phyloP scores from a whole-genome alignment of 192 early-diverging fungal genomes.

The Thoreauomyces humboldtii region DNA sequence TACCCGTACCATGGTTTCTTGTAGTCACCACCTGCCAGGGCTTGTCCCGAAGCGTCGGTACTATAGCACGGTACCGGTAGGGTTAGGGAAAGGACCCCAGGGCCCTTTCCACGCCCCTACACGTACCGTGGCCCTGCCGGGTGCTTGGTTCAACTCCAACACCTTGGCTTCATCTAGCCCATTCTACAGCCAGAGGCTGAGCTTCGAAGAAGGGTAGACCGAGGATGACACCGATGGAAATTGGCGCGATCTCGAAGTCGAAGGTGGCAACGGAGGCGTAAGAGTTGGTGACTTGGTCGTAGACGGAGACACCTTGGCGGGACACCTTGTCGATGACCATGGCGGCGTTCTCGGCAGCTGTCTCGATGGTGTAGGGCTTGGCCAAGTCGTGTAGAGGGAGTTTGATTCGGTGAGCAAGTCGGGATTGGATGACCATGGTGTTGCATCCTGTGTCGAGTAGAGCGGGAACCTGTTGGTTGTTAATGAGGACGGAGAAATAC shows the following conservation, averaged over 20 bases:
- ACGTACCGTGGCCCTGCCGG: too few relatives aligned
- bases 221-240: not conserved
- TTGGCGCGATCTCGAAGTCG: not conserved
- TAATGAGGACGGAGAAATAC: not conserved
- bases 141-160: too few relatives aligned
- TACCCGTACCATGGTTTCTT: too few relatives aligned
- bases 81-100: too few relatives aligned
- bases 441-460: slow-evolving; percentile 1
- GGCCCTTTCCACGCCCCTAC: too few relatives aligned
- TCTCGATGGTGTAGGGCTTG: not conserved
- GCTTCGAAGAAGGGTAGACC: not conserved
- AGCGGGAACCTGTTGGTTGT: not conserved
- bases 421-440: not conserved
- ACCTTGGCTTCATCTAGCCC: too few relatives aligned
- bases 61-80: too few relatives aligned
- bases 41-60: too few relatives aligned
- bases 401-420: not conserved
- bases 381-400: not conserved
- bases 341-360: not conserved
- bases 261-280: not conserved
- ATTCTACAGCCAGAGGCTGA: not conserved
- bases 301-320: not conserved
- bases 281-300: not conserved
- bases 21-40: too few relatives aligned
- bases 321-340: not conserved